Evolutionary conservation across 495 filamentous ascomycete genomes (phyloP).

Genomic region (Penicillium canariense): DNA sequence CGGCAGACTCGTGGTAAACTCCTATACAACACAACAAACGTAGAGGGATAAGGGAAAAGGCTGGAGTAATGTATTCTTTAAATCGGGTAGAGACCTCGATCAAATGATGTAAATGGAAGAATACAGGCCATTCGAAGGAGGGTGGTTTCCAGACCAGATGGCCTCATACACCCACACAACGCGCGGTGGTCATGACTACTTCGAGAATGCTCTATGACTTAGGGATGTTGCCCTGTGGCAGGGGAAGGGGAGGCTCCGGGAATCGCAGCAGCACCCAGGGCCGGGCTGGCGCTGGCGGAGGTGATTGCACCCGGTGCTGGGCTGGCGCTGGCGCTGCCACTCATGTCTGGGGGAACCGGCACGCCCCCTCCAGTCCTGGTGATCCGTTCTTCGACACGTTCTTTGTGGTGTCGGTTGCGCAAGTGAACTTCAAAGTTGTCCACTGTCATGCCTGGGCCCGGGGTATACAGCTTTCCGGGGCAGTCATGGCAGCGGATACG

Average conservation of each 20-base stretch:
- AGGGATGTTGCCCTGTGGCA: slow-evolving; percentile 15
- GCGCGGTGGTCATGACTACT: no score
- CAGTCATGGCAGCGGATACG: slow-evolving; percentile 89
- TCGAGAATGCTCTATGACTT: slow-evolving; percentile 14
- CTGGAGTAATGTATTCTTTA: slow-evolving; percentile 8
- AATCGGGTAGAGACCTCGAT: not conserved
- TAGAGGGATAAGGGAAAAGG: slow-evolving; percentile 7
- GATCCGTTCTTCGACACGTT: slow-evolving; percentile 63
- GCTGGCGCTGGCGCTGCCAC: slow-evolving; percentile 21
- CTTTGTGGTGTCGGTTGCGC: slow-evolving; percentile 74
- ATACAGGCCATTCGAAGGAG: slow-evolving; percentile 16
- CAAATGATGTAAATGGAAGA: slow-evolving; percentile 6
- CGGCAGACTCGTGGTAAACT: slow-evolving; percentile 8
- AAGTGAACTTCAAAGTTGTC: slow-evolving; percentile 90
- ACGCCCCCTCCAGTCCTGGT: slow-evolving; percentile 17
- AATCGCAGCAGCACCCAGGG: slow-evolving; percentile 7
- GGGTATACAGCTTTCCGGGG: slow-evolving; percentile 88
- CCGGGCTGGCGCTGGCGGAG: slow-evolving; percentile 21
- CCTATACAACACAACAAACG: slow-evolving; percentile 23
- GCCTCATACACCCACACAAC: no score
- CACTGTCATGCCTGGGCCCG: slow-evolving; percentile 76
- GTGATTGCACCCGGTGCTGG: slow-evolving; percentile 19
- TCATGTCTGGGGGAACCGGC: slow-evolving; percentile 1
- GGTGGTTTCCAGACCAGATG: not conserved
- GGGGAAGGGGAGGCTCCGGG: slow-evolving; percentile 16